Conservation (phyloP, 805 yeast species). For the Pichia manshurica region DNA sequence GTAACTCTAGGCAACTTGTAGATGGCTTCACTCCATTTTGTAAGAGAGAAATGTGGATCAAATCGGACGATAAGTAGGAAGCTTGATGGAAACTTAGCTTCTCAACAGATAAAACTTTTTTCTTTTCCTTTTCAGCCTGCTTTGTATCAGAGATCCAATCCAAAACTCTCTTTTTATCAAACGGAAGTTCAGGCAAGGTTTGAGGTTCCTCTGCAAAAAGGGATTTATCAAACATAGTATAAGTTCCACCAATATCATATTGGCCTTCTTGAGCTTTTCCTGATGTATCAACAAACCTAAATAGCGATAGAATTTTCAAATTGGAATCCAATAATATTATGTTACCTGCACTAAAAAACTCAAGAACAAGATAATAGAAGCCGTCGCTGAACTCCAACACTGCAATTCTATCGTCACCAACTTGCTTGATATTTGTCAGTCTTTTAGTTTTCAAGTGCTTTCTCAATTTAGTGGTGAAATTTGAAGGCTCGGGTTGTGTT, state of each 20-base stretch:
- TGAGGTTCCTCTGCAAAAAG: conserved; percentile 32
- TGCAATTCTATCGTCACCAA: conserved; percentile 75
- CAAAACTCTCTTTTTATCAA: conserved; percentile 29
- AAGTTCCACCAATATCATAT: conserved; percentile 71
- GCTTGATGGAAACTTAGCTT: conserved; percentile 62
- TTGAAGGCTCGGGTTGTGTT: conserved; percentile 74
- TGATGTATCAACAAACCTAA: conserved; percentile 52
- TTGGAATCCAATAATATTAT: conserved; percentile 69
- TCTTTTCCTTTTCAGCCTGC: conserved; percentile 32
- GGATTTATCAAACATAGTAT: conserved; percentile 52
- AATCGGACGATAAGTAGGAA: conserved; percentile 72
- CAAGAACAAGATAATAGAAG: conserved; percentile 66
- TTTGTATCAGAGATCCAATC: conserved; percentile 38
- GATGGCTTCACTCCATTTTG: conserved; percentile 38
- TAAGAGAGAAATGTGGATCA: conserved; percentile 55
- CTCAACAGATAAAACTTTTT: conserved; percentile 55
- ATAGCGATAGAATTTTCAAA: conserved; percentile 61
- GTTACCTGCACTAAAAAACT: conserved; percentile 94
- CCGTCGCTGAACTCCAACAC: conserved; percentile 86
- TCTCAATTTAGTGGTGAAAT: conserved; percentile 78
- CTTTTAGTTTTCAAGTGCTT: conserved; percentile 81
- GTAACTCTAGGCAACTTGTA: conserved; percentile 29
- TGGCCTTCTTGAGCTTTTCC: conserved; percentile 62
- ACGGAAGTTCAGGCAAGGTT: conserved; percentile 13
- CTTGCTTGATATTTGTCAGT: conserved; percentile 63